phyloP scores from a whole-genome alignment of 306 rosid species.

The Quillaja saponaria region DNA sequence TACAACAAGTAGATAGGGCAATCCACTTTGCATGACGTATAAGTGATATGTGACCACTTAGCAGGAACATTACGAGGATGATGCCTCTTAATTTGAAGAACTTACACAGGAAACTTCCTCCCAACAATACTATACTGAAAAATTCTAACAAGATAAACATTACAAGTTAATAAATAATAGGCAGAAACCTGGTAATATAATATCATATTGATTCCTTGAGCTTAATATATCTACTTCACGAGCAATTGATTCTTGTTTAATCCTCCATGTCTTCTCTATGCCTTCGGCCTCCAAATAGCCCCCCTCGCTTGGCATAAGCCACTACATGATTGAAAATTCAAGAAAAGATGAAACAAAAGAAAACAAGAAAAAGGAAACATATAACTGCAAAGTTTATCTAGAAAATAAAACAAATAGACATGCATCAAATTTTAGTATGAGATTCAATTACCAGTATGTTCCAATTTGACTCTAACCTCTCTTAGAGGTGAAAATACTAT shows the following conservation, averaged over 20 bases:
- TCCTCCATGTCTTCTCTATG: slow-evolving; percentile 74
- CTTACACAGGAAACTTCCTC: background rate
- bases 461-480: background rate
- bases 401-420: background rate
- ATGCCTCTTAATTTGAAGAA: background rate
- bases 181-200: slow-evolving; percentile 69
- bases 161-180: slow-evolving; percentile 17
- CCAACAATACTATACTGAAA: background rate
- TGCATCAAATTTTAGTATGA: background rate
- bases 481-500: slow-evolving; percentile 4
- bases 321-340: slow-evolving; percentile 43
- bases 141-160: slow-evolving; percentile 2
- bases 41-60: background rate
- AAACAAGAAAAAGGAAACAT: no score
- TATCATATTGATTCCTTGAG: slow-evolving; percentile 68
- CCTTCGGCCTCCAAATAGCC: slow-evolving; percentile 88
- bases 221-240: slow-evolving; percentile 67
- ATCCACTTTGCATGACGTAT: slow-evolving; percentile 3
- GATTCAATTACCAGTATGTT: background rate
- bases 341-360: background rate
- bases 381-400: background rate
- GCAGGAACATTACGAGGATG: no score
- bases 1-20: background rate
- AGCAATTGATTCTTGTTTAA: slow-evolving; percentile 69
- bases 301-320: slow-evolving; percentile 83